Base-by-base conservation (phyloP, 2,329 filamentous ascomycete genomes). In the Ploettnerulaceae sp. region DNA sequence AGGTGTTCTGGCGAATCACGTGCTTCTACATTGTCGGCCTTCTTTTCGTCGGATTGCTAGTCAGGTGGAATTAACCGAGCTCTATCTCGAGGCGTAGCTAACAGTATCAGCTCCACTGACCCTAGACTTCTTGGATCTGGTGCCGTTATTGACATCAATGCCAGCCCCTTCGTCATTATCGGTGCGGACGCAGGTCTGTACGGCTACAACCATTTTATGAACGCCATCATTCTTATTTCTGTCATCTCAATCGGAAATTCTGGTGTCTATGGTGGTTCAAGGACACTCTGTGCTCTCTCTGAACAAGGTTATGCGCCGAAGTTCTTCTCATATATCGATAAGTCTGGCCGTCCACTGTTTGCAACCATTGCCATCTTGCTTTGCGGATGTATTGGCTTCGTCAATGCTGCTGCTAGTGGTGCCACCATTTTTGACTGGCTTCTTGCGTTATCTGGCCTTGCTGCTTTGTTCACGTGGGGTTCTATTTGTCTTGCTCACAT, bases 231-330 rank as follows among this genome's bases (percentile, higher is more conserved):
- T 64, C 81, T 95, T 63, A 80, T 95, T 51, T 86, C 89, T 20
- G 89, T 95, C 21, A 71, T 95, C 24, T 93, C 88, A 0, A 89
- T 95, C 51, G 89, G 89, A 48, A 95, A 95, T 67, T 91, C 87
- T 9, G 84, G 89, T 55, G 85, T 96, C 50, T 96, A 95, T 60
- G 90, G 89, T 34, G 90, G 87, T 20, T 93, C 87, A 1, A 83
- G 90, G 57, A 95, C 90, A 2, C 79, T 96, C 7, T 88, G 89
- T 25, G 89, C 90, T 3, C 77, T 96, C 1, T 89, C 89, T 21
- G 89, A 95, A 64, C 88, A 93, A 66, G 77, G 81, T 44, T 88
- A 93, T 62, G 89, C 87, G 0, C 89, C 89, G 4, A 74, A 71
- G 52, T 71, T 89, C 55, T 74, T 95, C 32, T 79, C 79, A 46